Conservation (phyloP, 2,329 filamentous ascomycete species). For the Colletotrichum sp. region DNA sequence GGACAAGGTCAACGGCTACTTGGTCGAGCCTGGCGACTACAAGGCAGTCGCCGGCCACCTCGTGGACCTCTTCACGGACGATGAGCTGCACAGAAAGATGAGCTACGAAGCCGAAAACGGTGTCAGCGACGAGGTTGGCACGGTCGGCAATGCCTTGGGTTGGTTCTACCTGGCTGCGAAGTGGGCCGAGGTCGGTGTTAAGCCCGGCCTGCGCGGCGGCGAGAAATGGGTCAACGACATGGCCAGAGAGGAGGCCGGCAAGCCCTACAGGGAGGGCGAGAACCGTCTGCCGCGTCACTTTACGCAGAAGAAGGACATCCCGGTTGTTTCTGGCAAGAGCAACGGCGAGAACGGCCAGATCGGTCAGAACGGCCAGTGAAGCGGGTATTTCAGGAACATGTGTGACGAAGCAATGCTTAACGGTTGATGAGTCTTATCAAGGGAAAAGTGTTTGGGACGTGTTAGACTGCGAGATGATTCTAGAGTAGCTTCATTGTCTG, state of each 20-base stretch:
- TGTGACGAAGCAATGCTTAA: neutral
- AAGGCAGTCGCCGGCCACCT: conserved; percentile 73
- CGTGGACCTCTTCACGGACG: conserved; percentile 68
- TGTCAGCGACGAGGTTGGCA: conserved; percentile 83
- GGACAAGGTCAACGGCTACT: conserved; percentile 73
- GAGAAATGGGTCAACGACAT: conserved; percentile 77
- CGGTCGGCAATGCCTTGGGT: conserved; percentile 76
- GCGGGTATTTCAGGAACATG: neutral
- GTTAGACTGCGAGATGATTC: neutral
- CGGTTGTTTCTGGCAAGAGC: neutral
- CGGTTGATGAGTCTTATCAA: neutral
- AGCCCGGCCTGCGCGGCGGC: conserved; percentile 58
- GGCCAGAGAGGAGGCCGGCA: conserved; percentile 68
- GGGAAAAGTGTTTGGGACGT: neutral
- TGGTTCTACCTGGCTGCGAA: conserved; percentile 82
- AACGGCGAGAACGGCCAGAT: neutral
- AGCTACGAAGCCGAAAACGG: conserved; percentile 65
- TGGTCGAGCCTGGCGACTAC: conserved; percentile 75
- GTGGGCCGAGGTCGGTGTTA: conserved; percentile 59
- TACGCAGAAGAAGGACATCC: conserved; percentile 34
- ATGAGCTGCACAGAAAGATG: conserved; percentile 70
- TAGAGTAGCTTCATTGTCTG: neutral
- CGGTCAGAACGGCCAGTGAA: neutral
- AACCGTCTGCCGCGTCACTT: conserved; percentile 61
- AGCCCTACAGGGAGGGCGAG: conserved; percentile 64